Conservation (phyloP, 2,329 filamentous ascomycete species). For the Dichotomopilus funicola region DNA sequence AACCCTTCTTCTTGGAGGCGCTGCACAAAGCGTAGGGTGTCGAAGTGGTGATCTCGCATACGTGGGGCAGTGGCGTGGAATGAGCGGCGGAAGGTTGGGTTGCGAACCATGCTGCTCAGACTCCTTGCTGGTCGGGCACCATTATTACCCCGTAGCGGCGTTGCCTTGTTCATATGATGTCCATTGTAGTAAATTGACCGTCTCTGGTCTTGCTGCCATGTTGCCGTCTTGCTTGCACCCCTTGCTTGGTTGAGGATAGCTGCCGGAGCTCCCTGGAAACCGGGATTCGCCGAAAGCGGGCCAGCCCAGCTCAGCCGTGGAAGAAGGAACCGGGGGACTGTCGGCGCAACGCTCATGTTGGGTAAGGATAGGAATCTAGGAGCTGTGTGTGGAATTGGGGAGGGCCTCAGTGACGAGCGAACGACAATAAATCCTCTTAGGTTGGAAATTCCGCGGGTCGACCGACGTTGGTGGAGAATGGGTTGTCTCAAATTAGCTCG, state of each 20-base stretch:
- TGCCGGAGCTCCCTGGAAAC: conserved; percentile 18
- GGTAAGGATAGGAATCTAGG: neutral
- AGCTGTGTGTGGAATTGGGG: neutral
- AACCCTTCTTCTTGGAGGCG: conserved; percentile 85
- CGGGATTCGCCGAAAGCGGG: conserved; percentile 25
- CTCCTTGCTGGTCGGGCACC: neutral
- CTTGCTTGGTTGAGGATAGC: conserved; percentile 11
- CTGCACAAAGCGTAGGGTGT: conserved; percentile 96
- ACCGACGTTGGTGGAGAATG: neutral
- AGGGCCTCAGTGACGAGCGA: neutral
- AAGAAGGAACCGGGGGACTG: conserved; percentile 48
- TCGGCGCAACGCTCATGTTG: conserved; percentile 32
- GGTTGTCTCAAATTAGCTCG: neutral
- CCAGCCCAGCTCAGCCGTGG: conserved; percentile 49
- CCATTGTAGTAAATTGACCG: conserved; percentile 11
- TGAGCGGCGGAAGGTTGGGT: conserved; percentile 33
- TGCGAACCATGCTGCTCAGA: conserved; percentile 20
- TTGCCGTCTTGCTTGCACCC: neutral
- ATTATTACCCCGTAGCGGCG: neutral
- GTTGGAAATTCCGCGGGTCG: neutral
- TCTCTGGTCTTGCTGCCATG: conserved; percentile 14
- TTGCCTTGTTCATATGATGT: neutral
- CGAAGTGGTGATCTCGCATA: conserved; percentile 84
- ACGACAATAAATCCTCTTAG: neutral
- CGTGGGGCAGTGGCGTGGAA: conserved; percentile 64